Evolutionary conservation across 176 grass and related monocot species (phyloP).

Genomic region (maize (Zea mays)): DNA sequence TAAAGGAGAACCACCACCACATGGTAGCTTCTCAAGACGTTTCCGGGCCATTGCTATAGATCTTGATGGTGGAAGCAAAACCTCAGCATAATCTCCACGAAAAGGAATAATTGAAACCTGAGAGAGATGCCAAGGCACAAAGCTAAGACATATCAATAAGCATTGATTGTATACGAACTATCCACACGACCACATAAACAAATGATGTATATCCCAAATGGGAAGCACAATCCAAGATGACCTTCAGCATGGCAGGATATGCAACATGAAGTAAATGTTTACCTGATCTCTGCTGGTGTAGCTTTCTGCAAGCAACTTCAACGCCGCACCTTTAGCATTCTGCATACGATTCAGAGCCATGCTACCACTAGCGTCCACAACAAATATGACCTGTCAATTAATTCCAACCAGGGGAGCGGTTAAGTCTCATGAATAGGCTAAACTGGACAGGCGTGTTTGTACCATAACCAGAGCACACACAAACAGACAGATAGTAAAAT

Average conservation of each 20-base stretch:
- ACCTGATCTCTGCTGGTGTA: conserved; percentile 99
- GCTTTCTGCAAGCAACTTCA: conserved; percentile 97
- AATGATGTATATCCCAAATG: not conserved
- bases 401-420: conserved; percentile 4
- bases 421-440: not conserved
- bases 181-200: conserved; percentile 1
- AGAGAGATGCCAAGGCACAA: conserved; percentile 24
- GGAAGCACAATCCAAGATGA: not conserved
- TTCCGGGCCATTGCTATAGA: conserved; percentile 98
- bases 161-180: conserved; percentile 19
- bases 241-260: conserved; percentile 2
- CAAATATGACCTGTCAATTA: conserved; percentile 83
- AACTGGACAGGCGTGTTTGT: not conserved
- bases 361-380: conserved; percentile 98
- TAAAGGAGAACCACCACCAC: conserved; percentile 95
- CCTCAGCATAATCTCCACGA: conserved; percentile 97
- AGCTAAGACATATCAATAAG: conserved; percentile 6
- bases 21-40: conserved; percentile 93
- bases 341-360: conserved; percentile 99
- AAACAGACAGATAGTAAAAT: conserved; percentile 22
- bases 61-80: conserved; percentile 93
- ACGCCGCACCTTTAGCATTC: conserved; percentile 93
- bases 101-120: conserved; percentile 98
- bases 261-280: conserved; percentile 12
- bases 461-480: not conserved